Conservation (phyloP, 1,284 basidiomycete genomes). For the Sporisorium iseilematis-ciliati region DNA sequence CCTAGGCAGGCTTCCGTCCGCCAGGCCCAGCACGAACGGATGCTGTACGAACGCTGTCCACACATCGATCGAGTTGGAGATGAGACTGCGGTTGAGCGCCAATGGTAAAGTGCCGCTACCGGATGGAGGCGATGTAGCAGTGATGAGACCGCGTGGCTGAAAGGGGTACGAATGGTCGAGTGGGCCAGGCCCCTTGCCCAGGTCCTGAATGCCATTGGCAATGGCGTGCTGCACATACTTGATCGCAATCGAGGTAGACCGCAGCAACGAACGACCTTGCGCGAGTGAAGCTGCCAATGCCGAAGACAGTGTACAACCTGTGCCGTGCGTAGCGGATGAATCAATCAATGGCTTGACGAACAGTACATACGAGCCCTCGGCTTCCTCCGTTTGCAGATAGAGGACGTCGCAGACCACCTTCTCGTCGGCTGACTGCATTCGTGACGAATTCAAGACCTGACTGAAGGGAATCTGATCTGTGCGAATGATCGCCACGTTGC, state of each 20-base stretch:
- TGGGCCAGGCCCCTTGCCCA: constrained; percentile 86
- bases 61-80: constrained; percentile 52
- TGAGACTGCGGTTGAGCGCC: constrained; percentile 49
- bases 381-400: constrained; percentile 70
- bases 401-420: constrained; percentile 81
- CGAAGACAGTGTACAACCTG: constrained; percentile 90
- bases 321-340: constrained; percentile 78
- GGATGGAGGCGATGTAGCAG: constrained; percentile 23
- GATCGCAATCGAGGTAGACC: constrained; percentile 77
- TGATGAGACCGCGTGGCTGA: constrained; percentile 58
- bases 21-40: constrained; percentile 82
- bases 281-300: constrained; percentile 81
- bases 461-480: constrained; percentile 45
- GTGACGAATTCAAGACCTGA: constrained; percentile 20
- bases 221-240: constrained; percentile 84
- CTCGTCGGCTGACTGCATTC: background rate
- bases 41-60: constrained; percentile 74
- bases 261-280: constrained; percentile 74
- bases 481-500: constrained; percentile 37
- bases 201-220: constrained; percentile 75
- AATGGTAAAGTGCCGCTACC: constrained; percentile 45
- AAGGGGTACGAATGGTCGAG: constrained; percentile 85
- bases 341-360: constrained; percentile 57
- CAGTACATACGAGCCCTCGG: constrained; percentile 64
- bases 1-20: constrained; percentile 77